Evolutionary conservation across 148 eudicot genomes (phyloP).

Genomic region (Diospyros lotus): DNA sequence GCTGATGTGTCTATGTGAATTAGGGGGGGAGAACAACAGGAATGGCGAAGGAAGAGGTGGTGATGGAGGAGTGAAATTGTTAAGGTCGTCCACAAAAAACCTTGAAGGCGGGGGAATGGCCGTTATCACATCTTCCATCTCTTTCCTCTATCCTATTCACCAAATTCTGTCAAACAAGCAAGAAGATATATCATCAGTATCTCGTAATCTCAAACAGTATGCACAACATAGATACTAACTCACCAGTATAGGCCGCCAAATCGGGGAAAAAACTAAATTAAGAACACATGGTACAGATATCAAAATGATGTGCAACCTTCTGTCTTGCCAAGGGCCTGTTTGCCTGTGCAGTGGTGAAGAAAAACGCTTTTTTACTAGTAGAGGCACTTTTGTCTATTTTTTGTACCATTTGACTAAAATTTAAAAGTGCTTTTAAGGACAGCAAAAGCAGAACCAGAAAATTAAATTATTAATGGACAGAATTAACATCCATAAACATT

Average conservation of each 20-base stretch:
- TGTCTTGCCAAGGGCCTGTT: too few relatives aligned
- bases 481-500: too few relatives aligned
- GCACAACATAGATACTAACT: not conserved
- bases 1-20: conserved; percentile 33
- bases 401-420: too few relatives aligned
- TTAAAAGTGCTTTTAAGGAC: too few relatives aligned
- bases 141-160: conserved; percentile 11
- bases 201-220: not conserved
- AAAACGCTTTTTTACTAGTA: too few relatives aligned
- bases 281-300: not conserved
- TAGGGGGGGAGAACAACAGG: conserved; percentile 48
- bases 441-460: too few relatives aligned
- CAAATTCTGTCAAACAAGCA: conserved; percentile 30
- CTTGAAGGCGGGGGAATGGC: conserved; percentile 94
- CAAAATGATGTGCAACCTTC: too few relatives aligned
- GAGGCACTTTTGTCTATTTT: too few relatives aligned
- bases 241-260: not conserved
- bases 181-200: conserved; percentile 6
- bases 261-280: not conserved
- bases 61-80: conserved; percentile 71
- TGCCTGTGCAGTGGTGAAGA: too few relatives aligned
- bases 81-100: conserved; percentile 83
- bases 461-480: too few relatives aligned
- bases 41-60: conserved; percentile 67
- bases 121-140: conserved; percentile 93